A percentile compares a stretch with the other conserved stretches of the same genome.
Evolutionary conservation across 768 basidiomycete species (phyloP).

Genomic region (Chalciporus chontae): DNA sequence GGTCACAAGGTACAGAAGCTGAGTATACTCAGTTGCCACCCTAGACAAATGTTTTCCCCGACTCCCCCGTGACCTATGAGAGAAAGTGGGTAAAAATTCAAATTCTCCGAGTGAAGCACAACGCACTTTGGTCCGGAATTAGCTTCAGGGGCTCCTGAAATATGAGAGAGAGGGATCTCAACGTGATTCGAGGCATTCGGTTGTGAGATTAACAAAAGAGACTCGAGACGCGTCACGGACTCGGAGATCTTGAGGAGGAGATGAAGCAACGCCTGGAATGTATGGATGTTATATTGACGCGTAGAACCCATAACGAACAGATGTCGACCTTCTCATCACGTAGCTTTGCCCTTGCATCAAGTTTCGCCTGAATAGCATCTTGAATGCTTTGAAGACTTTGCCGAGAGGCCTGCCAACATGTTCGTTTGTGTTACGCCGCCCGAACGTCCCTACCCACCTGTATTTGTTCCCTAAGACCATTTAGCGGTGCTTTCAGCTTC

Average conservation of each 20-base stretch:
- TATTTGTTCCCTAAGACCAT: constrained; percentile 59
- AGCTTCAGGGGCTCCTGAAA: constrained; percentile 25
- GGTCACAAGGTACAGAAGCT: constrained; percentile 83
- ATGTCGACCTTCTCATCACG: constrained; percentile 74
- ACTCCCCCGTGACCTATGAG: constrained; percentile 51
- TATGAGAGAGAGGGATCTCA: constrained; percentile 30
- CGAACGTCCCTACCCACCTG: constrained; percentile 45
- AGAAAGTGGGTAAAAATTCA: not conserved
- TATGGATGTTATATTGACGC: constrained; percentile 1
- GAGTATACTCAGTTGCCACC: constrained; percentile 88
- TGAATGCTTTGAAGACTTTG: constrained; percentile 63
- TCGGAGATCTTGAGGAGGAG: constrained; percentile 91
- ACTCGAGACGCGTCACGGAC: constrained; percentile 83
- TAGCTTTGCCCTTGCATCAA: constrained; percentile 68
- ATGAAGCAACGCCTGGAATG: constrained; percentile 69
- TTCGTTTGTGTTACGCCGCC: not conserved
- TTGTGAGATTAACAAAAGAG: constrained; percentile 66
- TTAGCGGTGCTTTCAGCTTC: constrained; percentile 65
- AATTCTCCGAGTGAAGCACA: not conserved
- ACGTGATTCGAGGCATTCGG: constrained; percentile 43
- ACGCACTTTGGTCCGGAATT: constrained; percentile 39
- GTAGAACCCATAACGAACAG: not conserved
- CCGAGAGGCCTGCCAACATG: constrained; percentile 47
- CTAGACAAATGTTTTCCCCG: constrained; percentile 78
- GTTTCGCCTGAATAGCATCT: constrained; percentile 70